Base-by-base conservation (phyloP, 768 basidiomycete species). In the Naganishia friedmannii region DNA sequence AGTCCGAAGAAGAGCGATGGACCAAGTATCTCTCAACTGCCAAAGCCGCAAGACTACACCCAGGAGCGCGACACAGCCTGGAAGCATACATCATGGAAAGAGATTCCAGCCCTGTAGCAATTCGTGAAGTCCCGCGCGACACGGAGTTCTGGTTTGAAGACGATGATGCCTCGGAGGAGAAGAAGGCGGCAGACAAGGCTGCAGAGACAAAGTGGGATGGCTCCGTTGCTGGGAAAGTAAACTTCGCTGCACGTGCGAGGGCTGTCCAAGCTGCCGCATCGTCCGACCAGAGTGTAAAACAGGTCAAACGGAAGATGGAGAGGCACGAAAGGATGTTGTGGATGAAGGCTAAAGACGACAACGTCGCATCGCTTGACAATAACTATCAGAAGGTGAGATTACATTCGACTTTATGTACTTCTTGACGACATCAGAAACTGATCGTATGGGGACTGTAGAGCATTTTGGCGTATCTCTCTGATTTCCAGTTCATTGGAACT, bases 401-500 rank as follows among this genome's bases (percentile, higher is more conserved):
- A 34, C 65, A 29, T 28, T 8, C 23, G 23, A 42, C 2, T 0
- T 42, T 6, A n/a, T 17, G 7, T 21, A 15, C 10, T 58, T 58
- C 34, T 58, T 12, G 57, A 34, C 19, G 10, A 23, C n/a, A 2
- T 34, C 29, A 34, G 19, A 39, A 34, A 39, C 34, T 58, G 32
- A 58, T 37, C 19, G 32, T 9, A 39, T 1, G 15, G 34, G 31
- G 6, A 39, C 15, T 19, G 23, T 55, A 79, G 77, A 74, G 74
- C n/a, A 79, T 82, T 71, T 77, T 81, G 15, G 80, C 78, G 0
- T 81, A 80, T 60, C 76, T 81, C 69, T 74, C 77, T 28, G 81
- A 82, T 73, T 79, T 79, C 65, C 78, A 79, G 67, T 79, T 81
- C 67, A 78, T 81, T 66, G 81, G 81, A 7, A 79, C 79, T 4